Conservation (phyloP, 768 basidiomycete species). For the Tylopilus sp. region DNA sequence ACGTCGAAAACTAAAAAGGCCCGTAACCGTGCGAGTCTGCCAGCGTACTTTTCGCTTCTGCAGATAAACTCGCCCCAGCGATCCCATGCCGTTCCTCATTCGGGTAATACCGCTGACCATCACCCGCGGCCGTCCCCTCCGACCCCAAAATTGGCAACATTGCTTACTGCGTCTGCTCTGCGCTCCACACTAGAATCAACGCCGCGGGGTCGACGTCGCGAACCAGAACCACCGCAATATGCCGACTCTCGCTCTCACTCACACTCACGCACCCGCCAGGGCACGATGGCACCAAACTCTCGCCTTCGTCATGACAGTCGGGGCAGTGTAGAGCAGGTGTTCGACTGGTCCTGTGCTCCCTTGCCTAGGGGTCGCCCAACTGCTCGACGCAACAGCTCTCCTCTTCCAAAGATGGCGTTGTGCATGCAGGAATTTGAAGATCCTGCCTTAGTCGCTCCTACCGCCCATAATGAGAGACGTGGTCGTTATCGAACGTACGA, state of each 20-base stretch:
- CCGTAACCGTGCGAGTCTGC: slow-evolving; percentile 70
- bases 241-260: slow-evolving; percentile 42
- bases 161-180: slow-evolving; percentile 33
- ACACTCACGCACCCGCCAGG: slow-evolving; percentile 34
- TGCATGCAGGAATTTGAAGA: slow-evolving; percentile 34
- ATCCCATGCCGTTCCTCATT: slow-evolving; percentile 39
- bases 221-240: slow-evolving; percentile 32
- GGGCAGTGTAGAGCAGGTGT: slow-evolving; percentile 41
- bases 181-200: slow-evolving; percentile 39
- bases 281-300: slow-evolving; percentile 6
- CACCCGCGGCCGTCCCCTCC: slow-evolving; percentile 52
- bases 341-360: slow-evolving; percentile 45
- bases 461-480: slow-evolving; percentile 33
- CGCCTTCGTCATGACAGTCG: slow-evolving; percentile 23
- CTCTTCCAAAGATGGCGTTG: slow-evolving; percentile 47
- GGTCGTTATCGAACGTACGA: slow-evolving; percentile 57
- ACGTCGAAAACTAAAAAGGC: slow-evolving; percentile 44
- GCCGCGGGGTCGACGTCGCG: slow-evolving; percentile 52
- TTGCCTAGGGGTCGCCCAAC: slow-evolving; percentile 43
- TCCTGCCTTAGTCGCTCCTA: slow-evolving; percentile 23
- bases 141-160: slow-evolving; percentile 49
- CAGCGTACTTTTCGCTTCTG: slow-evolving; percentile 72
- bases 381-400: slow-evolving; percentile 55
- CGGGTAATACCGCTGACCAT: slow-evolving; percentile 39
- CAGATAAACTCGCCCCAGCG: slow-evolving; percentile 46